Base-by-base conservation (phyloP, 805 yeast genomes). In the Sugiyamaella chiloensis region DNA sequence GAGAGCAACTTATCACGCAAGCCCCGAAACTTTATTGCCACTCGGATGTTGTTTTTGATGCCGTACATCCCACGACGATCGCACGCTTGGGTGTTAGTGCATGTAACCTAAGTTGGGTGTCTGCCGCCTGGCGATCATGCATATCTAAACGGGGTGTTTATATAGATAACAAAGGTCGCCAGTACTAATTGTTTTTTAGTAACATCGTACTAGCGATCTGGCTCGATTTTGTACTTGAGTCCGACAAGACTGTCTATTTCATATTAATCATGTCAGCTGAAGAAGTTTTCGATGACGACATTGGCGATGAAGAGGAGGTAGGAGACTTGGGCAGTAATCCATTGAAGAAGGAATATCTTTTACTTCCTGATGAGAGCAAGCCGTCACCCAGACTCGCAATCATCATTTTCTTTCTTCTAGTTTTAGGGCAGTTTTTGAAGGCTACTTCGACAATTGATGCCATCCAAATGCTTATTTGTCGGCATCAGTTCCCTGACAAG, bases 381-480 rank as follows among this genome's bases (percentile, higher is more conserved):
- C 54, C 54, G 6, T 20, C 47, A 2, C 50, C 52, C 8, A 14
- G 27, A 16, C 24, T 44, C 14, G 42, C 46, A 8, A n/a, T 48
- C 19, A 12, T 24, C 14, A 16, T 30, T 14, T 30, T 37, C 17
- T 40, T 19, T 17, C n/a, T 41, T 12, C 36, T 37, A 8, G 14
- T 46, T 17, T 17, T 37, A 14, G 50, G 47, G 31, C 24, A 24
- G 29, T 27, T 23, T n/a, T 24, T 30, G 27, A 27, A 30, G 21
- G 24, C 31, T 20, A 47, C 53, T 11, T 45, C 51, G n/a, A 7
- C 21, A 23, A 24, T 55, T 2, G 59, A 56, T 36, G 46, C 53
- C 17, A 20, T 56, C 32, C 36, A 45, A 20, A 29, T 45, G 24
- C 40, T 54, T 11, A 46, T 54, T 11, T 54, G 58, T 43, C 49